These are phyloP conservation scores for Globisporangium okanoganense DNA, from an alignment of 352 stramenopile species.

Conservation along the genomic window DNA sequence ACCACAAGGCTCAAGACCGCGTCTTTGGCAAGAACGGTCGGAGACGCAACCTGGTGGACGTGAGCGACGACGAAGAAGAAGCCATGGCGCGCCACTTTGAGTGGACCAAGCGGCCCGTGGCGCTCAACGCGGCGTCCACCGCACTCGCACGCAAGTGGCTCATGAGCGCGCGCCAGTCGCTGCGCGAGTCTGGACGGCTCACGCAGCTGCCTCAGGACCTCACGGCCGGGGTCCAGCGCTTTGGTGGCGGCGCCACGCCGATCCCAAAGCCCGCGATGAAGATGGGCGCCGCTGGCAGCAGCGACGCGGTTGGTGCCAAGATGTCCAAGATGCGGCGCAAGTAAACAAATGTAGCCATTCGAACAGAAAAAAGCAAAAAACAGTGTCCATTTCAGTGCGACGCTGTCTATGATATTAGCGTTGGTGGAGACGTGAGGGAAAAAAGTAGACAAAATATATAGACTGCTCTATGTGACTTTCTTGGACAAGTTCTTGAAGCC, in stretches of 20 bases:
- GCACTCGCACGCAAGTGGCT: conserved; percentile 85
- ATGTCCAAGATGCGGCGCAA: conserved; percentile 67
- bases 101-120: conserved; percentile 75
- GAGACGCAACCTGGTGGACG: conserved; percentile 52
- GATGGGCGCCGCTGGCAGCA: conserved; percentile 64
- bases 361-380: background rate
- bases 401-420: background rate
- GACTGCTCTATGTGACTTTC: conserved; percentile 87
- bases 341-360: conserved; percentile 22
- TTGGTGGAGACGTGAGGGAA: background rate
- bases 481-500: conserved; percentile 96
- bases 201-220: conserved; percentile 46
- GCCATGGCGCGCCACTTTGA: conserved; percentile 55
- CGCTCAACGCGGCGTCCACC: conserved; percentile 71
- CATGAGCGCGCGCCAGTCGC: conserved; percentile 49
- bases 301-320: conserved; percentile 27
- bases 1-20: conserved; percentile 86
- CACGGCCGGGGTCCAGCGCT: conserved; percentile 21
- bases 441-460: conserved; percentile 3
- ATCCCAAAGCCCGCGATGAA: conserved; percentile 71
- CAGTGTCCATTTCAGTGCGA: background rate
- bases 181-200: conserved; percentile 44
- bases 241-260: conserved; percentile 49
- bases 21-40: conserved; percentile 77
- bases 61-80: conserved; percentile 89